Percentiles rank a stretch among this genome's conserved stretches.
Evolutionary conservation across 495 filamentous ascomycete species (phyloP).

Genomic region (Penicillium pulvis): DNA sequence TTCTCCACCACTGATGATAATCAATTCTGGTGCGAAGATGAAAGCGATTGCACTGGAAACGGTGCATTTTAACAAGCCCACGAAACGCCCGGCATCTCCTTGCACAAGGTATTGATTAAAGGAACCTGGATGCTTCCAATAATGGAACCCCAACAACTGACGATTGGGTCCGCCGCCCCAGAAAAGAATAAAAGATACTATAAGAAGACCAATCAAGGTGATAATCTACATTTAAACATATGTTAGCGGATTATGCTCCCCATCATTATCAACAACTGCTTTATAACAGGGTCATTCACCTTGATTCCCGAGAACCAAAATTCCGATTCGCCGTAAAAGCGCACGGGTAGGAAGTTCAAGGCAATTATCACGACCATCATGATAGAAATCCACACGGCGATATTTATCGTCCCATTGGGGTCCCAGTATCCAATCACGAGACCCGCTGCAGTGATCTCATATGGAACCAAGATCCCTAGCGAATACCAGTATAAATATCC

Average conservation of each 20-base stretch:
- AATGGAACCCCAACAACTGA: constrained; percentile 68
- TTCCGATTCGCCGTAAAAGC: constrained; percentile 71
- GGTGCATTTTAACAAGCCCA: constrained; percentile 45
- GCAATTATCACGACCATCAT: constrained; percentile 67
- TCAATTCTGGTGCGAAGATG: constrained; percentile 57
- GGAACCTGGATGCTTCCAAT: constrained; percentile 70
- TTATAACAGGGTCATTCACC: constrained; percentile 19
- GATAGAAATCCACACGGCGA: constrained; percentile 71
- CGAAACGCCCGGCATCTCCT: constrained; percentile 43
- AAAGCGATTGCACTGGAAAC: constrained; percentile 57
- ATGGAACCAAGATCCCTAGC: constrained; percentile 66
- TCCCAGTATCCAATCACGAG: constrained; percentile 77
- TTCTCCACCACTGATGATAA: constrained; percentile 64
- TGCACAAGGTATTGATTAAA: constrained; percentile 50
- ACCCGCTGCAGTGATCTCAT: constrained; percentile 70
- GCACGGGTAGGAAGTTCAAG: constrained; percentile 68
- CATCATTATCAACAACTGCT: background rate
- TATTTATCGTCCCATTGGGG: constrained; percentile 25
- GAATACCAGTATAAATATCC: constrained; percentile 64
- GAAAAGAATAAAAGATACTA: constrained; percentile 70
- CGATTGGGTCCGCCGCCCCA: constrained; percentile 66
- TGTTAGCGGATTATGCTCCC: no score
- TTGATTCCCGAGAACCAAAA: constrained; percentile 77
- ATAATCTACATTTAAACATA: constrained; percentile 40
- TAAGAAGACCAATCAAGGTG: constrained; percentile 69